phyloP scores from a whole-genome alignment of 306 rosid genomes.

The Vigna radiata region DNA sequence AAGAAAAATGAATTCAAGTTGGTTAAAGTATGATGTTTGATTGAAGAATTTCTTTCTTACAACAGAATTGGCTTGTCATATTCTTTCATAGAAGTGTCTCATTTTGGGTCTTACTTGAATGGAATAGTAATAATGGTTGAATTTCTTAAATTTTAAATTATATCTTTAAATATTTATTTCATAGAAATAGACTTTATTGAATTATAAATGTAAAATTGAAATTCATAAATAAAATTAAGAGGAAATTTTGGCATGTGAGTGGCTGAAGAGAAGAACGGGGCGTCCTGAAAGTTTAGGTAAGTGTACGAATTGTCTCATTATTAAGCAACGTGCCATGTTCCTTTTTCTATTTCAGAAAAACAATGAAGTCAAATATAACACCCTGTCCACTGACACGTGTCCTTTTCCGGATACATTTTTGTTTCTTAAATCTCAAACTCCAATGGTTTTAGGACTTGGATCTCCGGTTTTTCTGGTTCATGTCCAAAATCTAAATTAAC shows the following conservation, averaged over 20 bases:
- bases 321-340: conserved; percentile 40
- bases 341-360: background rate
- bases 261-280: conserved; percentile 31
- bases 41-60: background rate
- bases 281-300: conserved; percentile 36
- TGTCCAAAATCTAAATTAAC: conserved; percentile 4
- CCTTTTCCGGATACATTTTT: conserved; percentile 44
- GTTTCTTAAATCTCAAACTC: background rate
- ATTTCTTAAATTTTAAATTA: no score
- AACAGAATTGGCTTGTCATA: background rate
- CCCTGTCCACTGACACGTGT: conserved; percentile 52
- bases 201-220: no score
- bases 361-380: conserved; percentile 32
- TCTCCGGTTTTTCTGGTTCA: conserved; percentile 48
- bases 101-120: background rate
- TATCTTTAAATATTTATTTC: no score
- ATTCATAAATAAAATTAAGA: no score
- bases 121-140: background rate
- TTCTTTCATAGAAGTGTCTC: background rate
- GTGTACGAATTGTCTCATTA: conserved; percentile 35
- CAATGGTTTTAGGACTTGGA: conserved; percentile 9
- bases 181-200: no score
- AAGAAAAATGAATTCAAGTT: no score
- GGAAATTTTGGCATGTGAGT: conserved; percentile 43
- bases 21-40: background rate